Evolutionary conservation across 208 protist genomes (phyloP), one percentile per base, ranked within the genome.

Genomic region (Wallacemonas sp.): DNA sequence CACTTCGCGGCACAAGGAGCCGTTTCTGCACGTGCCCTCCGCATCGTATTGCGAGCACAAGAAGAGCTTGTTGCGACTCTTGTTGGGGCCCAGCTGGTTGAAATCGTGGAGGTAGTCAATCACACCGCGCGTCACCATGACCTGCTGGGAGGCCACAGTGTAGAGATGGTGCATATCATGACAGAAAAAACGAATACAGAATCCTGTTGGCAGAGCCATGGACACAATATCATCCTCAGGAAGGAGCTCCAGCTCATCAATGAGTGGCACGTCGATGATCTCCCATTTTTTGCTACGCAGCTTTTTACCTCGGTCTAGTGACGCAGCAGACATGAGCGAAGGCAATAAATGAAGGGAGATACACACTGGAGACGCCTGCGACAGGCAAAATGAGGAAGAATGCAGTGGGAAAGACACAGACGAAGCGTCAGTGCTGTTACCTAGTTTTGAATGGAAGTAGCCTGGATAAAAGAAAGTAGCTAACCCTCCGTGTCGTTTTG

Each of bases 91-190:
- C 26, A 87, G 59, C 36, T 89, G 86, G 36, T 83, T 84, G 71
- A 88, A 90, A 49, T 93, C 86, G 63, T 90, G 77, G 22, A 93
- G 61, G 58, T 93, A 89, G 71, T 90, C 86, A 36, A 93, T 55
- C 9, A 82, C 74, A 15, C 86, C 86, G n/a, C 81, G 79, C 0
- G 86, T 93, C 38, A 93, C 38, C 42, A 64, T 67, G 2, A 90
- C 79, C 21, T 84, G 58, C 21, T 75, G 39, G 5, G 82, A 93
- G 4, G 77, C 71, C 3, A 82, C 78, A 1, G 86, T 87, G 70
- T 86, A 93, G 41, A 93, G 72, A 46, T 77, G 69, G 14, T 78
- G 73, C 83, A 93, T 93, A 60, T 93, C 73, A 31, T 88, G 80
- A 26, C 66, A 66, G 38, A 93, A 84, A 66, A 93, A 88, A 28